Evolutionary conservation across 768 basidiomycete genomes (phyloP), one percentile per base, ranked within the genome.

Genomic region (Melanogaster broomeanus): DNA sequence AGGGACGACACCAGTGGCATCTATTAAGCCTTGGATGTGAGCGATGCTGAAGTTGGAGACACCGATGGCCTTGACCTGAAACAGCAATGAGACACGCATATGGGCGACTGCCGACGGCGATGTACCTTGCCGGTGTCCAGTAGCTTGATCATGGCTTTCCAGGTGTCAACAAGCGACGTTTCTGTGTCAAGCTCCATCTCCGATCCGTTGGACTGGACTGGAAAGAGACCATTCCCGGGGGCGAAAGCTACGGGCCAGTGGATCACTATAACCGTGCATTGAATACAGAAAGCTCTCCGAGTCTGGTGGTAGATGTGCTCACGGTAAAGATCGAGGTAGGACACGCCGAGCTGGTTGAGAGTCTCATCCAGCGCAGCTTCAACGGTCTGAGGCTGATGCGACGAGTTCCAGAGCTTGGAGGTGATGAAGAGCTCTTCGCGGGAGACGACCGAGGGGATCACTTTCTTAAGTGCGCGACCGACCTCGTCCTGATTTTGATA

Each of bases 281-380:
- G 10, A 28, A 12, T 21, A n/a, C 44, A 13, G n/a, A 27, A 27
- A 40, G 45, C 10, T 33, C 19, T 27, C 45, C n/a, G n/a, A n/a
- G n/a, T 33, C 48, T 25, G n/a, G 16, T n/a, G 6, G 35, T 27
- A 15, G 42, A 7, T 24, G 19, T 19, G 76, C 82, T 51, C 63
- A 84, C 88, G 76, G 64, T 92, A 94, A 19, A 93, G 75, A 65
- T 94, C 93, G 35, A 95, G 74, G 63, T 93, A 95, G 39, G 84
- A 77, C 18, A 83, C 66, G 9, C 85, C 87, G 37, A 94, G 81
- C 63, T 88, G 84, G 49, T 68, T 62, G 18, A 95, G 77, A 15
- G 89, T 90, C 70, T 84, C 82, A 46, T 93, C 83, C 42, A 93
- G 83, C 58, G 84, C 87, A 43, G 79, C 81, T 74, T 86, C 87